Evolutionary conservation across 1,284 basidiomycete genomes (phyloP).

Genomic region (Coniferiporia sulphurascens): DNA sequence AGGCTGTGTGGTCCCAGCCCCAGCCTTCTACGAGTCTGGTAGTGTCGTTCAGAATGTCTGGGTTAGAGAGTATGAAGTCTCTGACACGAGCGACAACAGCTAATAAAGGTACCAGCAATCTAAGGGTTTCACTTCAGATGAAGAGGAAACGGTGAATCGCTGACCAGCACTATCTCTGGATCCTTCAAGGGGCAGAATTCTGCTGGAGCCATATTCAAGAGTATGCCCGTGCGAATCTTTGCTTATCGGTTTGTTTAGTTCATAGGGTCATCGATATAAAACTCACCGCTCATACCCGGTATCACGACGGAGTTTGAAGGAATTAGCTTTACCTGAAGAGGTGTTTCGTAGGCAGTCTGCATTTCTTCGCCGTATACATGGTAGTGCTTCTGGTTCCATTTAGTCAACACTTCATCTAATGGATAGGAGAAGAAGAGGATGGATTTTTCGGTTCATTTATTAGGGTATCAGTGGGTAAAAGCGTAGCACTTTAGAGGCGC

Average conservation of each 20-base stretch:
- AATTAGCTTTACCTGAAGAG: constrained; percentile 36
- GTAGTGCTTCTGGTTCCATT: not conserved
- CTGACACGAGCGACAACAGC: constrained; percentile 64
- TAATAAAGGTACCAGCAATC: constrained; percentile 24
- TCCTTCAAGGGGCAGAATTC: constrained; percentile 61
- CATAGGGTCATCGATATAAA: not conserved
- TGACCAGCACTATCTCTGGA: constrained; percentile 54
- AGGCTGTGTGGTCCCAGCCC: constrained; percentile 90
- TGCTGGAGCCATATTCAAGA: constrained; percentile 68
- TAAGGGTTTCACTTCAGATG: constrained; percentile 3
- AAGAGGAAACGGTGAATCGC: constrained; percentile 5
- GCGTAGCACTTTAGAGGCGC: constrained; percentile 14
- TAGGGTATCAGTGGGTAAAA: no score
- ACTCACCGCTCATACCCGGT: constrained; percentile 62
- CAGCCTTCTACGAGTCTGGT: constrained; percentile 73
- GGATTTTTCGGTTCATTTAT: constrained; percentile 8
- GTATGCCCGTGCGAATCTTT: constrained; percentile 81
- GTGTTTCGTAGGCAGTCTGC: not conserved
- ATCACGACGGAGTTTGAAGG: constrained; percentile 52
- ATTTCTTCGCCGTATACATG: not conserved
- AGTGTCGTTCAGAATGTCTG: constrained; percentile 48
- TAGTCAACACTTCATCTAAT: constrained; percentile 36
- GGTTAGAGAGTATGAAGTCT: constrained; percentile 56
- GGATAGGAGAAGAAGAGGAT: not conserved
- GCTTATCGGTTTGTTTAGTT: not conserved